These are phyloP conservation scores for Grigorovia transvaalensis DNA, from an alignment of 805 yeast species.

Conservation along the genomic window DNA sequence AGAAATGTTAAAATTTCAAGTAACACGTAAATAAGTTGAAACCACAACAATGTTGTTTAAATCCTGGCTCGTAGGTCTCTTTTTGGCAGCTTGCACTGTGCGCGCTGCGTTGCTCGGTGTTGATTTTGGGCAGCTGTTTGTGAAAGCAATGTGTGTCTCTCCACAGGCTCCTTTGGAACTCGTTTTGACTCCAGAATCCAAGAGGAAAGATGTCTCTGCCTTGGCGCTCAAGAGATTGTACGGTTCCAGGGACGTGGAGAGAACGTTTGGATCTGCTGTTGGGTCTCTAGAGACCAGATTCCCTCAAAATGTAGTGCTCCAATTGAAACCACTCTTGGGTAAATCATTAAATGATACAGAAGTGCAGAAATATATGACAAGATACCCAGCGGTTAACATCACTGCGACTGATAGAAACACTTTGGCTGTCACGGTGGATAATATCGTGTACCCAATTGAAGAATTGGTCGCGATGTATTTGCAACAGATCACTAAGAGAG, in stretches of 20 bases:
- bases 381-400: constrained; percentile 53
- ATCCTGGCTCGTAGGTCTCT: neutral
- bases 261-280: constrained; percentile 73
- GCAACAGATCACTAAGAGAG: constrained; percentile 53
- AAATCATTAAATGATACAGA: constrained; percentile 36
- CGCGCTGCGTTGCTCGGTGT: constrained; percentile 64
- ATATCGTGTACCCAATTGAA: constrained; percentile 49
- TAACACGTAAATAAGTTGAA: neutral
- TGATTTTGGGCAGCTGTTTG: constrained; percentile 80
- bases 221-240: constrained; percentile 45
- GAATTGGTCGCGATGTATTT: constrained; percentile 80
- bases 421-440: constrained; percentile 44
- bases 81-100: neutral
- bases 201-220: constrained; percentile 81
- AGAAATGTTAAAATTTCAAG: neutral
- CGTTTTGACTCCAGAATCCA: constrained; percentile 80
- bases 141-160: constrained; percentile 81
- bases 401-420: constrained; percentile 39
- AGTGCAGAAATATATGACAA: constrained; percentile 36
- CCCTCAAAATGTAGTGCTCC: constrained; percentile 59
- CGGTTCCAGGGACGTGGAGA: constrained; percentile 39
- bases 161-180: constrained; percentile 86
- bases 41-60: neutral
- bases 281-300: constrained; percentile 57
- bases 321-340: constrained; percentile 67